phyloP scores from a whole-genome alignment of 768 basidiomycete species.

The Hericium rajendrae region DNA sequence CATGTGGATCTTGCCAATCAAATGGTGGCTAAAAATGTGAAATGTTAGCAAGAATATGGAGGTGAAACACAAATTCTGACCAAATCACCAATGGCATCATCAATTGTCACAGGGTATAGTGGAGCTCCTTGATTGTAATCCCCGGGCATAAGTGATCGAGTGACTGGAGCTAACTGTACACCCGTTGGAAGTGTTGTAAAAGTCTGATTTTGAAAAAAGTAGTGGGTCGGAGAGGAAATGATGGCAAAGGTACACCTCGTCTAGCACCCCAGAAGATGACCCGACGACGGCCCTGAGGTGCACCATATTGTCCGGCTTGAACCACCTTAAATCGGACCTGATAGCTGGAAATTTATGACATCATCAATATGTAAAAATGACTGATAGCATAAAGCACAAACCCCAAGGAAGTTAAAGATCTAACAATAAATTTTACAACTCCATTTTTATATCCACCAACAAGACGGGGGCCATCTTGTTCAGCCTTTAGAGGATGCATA shows the following conservation, averaged over 20 bases:
- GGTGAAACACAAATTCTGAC: conserved; percentile 30
- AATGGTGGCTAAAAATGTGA: conserved; percentile 40
- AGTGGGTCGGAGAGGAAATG: conserved; percentile 54
- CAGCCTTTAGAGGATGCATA: conserved; percentile 36
- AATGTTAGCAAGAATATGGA: neutral
- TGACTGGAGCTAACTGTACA: neutral
- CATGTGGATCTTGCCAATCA: conserved; percentile 64
- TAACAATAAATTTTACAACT: conserved; percentile 57
- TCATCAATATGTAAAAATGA: conserved; percentile 2
- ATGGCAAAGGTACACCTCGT: conserved; percentile 45
- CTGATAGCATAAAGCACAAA: conserved; percentile 20
- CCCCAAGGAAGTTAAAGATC: conserved; percentile 56
- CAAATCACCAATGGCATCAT: conserved; percentile 62
- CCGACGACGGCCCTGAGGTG: conserved; percentile 56
- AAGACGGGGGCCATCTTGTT: conserved; percentile 21
- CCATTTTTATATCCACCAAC: conserved; percentile 38
- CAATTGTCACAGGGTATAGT: conserved; percentile 43
- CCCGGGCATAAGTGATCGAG: neutral
- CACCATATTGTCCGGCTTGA: conserved; percentile 65
- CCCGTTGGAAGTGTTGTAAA: conserved; percentile 36
- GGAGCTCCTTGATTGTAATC: conserved; percentile 38
- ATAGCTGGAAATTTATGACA: conserved; percentile 32
- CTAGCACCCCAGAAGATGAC: conserved; percentile 64
- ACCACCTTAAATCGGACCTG: conserved; percentile 58
- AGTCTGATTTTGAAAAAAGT: conserved; percentile 27